A percentile compares a stretch with the other conserved stretches of the same genome.
Evolutionary conservation across 176 grass and related monocot species (phyloP).

Genomic region (Urochloa ruziziensis): DNA sequence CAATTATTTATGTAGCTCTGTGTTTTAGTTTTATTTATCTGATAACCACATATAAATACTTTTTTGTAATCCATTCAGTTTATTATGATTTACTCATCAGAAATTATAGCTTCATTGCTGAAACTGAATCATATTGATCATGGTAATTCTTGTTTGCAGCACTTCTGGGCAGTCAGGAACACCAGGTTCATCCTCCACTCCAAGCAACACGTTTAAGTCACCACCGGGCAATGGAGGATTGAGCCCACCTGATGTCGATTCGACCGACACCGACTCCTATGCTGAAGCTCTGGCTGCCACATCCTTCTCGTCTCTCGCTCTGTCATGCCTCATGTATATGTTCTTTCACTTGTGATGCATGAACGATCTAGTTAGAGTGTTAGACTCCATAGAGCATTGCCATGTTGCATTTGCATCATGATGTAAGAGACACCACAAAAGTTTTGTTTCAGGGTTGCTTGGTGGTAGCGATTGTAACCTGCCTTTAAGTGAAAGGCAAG

Average conservation of each 20-base stretch:
- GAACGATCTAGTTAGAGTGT: not conserved
- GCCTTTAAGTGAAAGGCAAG: conserved; percentile 30
- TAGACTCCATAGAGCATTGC: conserved; percentile 28
- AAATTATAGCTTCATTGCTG: not conserved
- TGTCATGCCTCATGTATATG: conserved; percentile 33
- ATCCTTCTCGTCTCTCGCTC: conserved; percentile 2
- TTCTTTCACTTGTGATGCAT: conserved; percentile 21
- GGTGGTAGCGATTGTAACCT: conserved; percentile 24
- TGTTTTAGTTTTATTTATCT: not conserved
- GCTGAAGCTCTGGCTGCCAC: not conserved
- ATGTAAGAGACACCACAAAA: conserved; percentile 18
- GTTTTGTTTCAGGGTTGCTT: conserved; percentile 39
- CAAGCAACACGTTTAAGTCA: not conserved
- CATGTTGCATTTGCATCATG: not conserved
- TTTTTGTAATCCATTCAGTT: not conserved
- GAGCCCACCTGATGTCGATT: conserved; percentile 14
- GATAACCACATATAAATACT: not conserved
- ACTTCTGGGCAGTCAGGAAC: conserved; percentile 23
- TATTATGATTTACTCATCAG: not conserved
- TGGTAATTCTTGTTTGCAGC: conserved; percentile 19
- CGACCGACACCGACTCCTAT: not conserved
- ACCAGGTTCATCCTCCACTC: conserved; percentile 13
- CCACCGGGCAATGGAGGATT: conserved; percentile 2
- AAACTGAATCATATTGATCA: not conserved
- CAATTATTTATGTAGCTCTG: not conserved